phyloP scores from a whole-genome alignment of 345 rosid species.

The Corchorus olitorius region DNA sequence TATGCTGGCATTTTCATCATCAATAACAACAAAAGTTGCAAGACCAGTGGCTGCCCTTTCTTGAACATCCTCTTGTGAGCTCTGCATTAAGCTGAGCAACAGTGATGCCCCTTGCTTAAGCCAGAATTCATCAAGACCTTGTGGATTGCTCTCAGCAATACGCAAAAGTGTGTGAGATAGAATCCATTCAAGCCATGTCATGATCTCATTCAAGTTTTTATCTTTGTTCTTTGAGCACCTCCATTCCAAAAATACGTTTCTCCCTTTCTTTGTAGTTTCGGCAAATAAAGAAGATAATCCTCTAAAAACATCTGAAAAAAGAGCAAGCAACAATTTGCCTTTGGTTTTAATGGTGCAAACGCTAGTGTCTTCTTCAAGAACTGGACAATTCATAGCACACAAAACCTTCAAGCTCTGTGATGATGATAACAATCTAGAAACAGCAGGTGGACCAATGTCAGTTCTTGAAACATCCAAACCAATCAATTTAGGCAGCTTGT shows the following conservation, averaged over 20 bases:
- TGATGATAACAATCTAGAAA: conserved; percentile 66
- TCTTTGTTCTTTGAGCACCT: conserved; percentile 43
- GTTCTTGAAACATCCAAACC: conserved; percentile 87
- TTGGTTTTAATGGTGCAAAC: conserved; percentile 48
- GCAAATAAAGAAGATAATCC: conserved; percentile 61
- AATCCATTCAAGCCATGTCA: conserved; percentile 80
- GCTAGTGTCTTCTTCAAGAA: conserved; percentile 59
- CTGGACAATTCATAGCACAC: conserved; percentile 72
- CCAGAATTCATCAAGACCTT: conserved; percentile 74
- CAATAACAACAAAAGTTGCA: conserved; percentile 81
- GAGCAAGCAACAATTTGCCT: conserved; percentile 63
- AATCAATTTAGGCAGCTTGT: conserved; percentile 62
- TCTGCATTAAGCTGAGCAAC: conserved; percentile 73
- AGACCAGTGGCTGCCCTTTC: conserved; percentile 94
- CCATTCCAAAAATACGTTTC: conserved; percentile 56
- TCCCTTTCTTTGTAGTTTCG: conserved; percentile 48
- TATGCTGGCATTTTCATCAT: conserved; percentile 84
- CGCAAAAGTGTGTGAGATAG: conserved; percentile 72
- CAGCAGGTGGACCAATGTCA: conserved; percentile 56
- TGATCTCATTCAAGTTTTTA: conserved; percentile 54
- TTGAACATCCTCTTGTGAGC: conserved; percentile 83
- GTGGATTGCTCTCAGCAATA: conserved; percentile 73
- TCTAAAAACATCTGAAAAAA: conserved; percentile 57
- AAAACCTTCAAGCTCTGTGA: conserved; percentile 69
- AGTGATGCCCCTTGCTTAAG: conserved; percentile 78